phyloP scores from a whole-genome alignment of 257 asterid species.

The Nicotiana knightiana region DNA sequence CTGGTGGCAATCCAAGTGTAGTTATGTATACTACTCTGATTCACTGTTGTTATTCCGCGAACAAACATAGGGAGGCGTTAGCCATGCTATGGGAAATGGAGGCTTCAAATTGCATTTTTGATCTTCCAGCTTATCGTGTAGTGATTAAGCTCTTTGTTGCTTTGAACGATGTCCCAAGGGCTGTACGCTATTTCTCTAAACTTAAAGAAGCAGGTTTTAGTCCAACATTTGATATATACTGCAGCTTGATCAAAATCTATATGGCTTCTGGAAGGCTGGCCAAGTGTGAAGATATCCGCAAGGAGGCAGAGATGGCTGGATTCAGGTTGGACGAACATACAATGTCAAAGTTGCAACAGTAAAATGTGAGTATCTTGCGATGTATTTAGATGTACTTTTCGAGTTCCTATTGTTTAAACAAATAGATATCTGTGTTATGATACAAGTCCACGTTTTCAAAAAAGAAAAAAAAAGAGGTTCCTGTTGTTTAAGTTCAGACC shows the following conservation, averaged over 20 bases:
- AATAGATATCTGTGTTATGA: too few relatives aligned
- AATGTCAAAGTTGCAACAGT: slow-evolving; percentile 8
- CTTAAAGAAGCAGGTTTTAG: slow-evolving; percentile 68
- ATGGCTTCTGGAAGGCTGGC: slow-evolving; percentile 59
- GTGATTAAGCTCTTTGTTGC: slow-evolving; percentile 71
- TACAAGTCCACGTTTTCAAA: too few relatives aligned
- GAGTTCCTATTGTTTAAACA: background rate
- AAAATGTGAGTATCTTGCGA: background rate
- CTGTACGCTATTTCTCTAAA: slow-evolving; percentile 53
- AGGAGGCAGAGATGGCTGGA: slow-evolving; percentile 81
- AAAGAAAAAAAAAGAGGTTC: background rate
- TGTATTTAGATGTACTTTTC: background rate
- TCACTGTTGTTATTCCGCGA: slow-evolving; percentile 53
- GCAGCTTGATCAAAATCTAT: slow-evolving; percentile 39
- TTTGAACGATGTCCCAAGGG: slow-evolving; percentile 53
- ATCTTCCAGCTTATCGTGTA: slow-evolving; percentile 79
- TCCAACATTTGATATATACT: slow-evolving; percentile 59
- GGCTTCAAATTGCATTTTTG: slow-evolving; percentile 52
- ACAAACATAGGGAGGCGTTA: slow-evolving; percentile 61
- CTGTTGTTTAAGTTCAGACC: background rate
- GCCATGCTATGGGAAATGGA: slow-evolving; percentile 86
- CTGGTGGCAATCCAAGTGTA: slow-evolving; percentile 45
- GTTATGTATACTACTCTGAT: slow-evolving; percentile 77
- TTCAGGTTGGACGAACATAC: slow-evolving; percentile 33
- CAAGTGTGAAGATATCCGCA: slow-evolving; percentile 53